These are phyloP conservation scores for Echria macrotheca DNA, from an alignment of 495 filamentous ascomycete species.

Conservation along the genomic window DNA sequence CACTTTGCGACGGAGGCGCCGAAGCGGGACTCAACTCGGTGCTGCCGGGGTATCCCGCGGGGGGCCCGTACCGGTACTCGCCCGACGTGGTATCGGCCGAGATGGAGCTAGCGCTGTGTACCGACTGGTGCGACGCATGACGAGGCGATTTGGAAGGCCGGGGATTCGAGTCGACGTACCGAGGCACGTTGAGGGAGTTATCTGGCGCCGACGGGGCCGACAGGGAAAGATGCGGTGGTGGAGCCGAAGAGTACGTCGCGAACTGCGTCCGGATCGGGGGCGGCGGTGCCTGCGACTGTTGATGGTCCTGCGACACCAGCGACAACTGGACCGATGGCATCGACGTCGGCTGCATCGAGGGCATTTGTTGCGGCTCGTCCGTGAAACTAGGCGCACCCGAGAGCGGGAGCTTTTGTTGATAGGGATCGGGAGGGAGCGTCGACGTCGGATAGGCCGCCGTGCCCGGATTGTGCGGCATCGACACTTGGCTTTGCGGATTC, in stretches of 20 bases:
- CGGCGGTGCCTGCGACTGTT: conserved; percentile 12
- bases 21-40: conserved; percentile 33
- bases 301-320: conserved; percentile 35
- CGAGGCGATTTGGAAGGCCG: conserved; percentile 50
- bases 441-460: conserved; percentile 37
- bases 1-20: conserved; percentile 5
- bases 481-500: conserved; percentile 36
- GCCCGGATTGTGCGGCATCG: conserved; percentile 36
- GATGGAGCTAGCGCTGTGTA: conserved; percentile 37
- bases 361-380: conserved; percentile 46
- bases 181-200: conserved; percentile 37
- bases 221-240: conserved; percentile 40
- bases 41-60: conserved; percentile 23
- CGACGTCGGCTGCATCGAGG: conserved; percentile 34
- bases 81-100: conserved; percentile 39
- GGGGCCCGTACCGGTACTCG: conserved; percentile 46
- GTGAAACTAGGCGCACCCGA: conserved; percentile 38
- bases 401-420: conserved; percentile 44
- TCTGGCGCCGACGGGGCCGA: conserved; percentile 36
- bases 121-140: conserved; percentile 45
- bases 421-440: conserved; percentile 39
- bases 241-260: conserved; percentile 38
- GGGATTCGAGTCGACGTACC: conserved; percentile 49
- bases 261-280: conserved; percentile 44
- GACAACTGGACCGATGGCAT: conserved; percentile 48